Evolutionary conservation across 129 eudicot genomes (phyloP).

Genomic region (Chrysanthemum makinoi): DNA sequence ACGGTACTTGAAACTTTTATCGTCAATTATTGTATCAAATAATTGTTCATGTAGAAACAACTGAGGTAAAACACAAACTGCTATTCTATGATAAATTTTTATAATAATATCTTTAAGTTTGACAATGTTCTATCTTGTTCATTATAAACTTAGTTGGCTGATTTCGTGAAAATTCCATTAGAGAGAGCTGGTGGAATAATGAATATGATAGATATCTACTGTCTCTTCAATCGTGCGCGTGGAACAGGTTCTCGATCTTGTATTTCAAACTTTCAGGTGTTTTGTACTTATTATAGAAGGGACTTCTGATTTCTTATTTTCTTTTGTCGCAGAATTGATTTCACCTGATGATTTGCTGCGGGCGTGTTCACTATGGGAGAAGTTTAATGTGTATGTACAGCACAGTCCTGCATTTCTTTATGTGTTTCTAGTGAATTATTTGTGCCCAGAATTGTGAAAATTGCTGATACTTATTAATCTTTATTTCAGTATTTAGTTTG

Average conservation of each 20-base stretch:
- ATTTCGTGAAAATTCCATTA: constrained; percentile 87
- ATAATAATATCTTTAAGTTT: not conserved
- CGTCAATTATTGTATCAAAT: constrained; percentile 2
- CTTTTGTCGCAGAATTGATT: constrained; percentile 59
- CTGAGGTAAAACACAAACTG: not conserved
- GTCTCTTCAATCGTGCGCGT: constrained; percentile 97
- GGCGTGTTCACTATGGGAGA: constrained; percentile 95
- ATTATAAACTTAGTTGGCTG: constrained; percentile 68
- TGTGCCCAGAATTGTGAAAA: not conserved
- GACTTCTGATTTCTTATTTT: not conserved
- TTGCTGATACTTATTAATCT: not conserved
- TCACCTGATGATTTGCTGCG: constrained; percentile 96
- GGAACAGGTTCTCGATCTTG: constrained; percentile 66
- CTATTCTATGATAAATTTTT: not conserved
- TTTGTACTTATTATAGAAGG: not conserved
- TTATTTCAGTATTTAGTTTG: not conserved
- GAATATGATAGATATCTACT: constrained; percentile 89
- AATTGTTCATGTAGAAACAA: not conserved
- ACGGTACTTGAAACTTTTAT: not conserved
- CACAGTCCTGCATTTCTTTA: not conserved
- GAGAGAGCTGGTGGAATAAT: constrained; percentile 98
- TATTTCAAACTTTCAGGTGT: not conserved
- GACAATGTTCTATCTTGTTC: constrained; percentile 16
- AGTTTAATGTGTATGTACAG: constrained; percentile 79
- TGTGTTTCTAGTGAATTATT: not conserved